Percentiles rank a stretch among this genome's conserved stretches.
Evolutionary conservation across 805 yeast species (phyloP).

Genomic region (Suhomyces sp.): DNA sequence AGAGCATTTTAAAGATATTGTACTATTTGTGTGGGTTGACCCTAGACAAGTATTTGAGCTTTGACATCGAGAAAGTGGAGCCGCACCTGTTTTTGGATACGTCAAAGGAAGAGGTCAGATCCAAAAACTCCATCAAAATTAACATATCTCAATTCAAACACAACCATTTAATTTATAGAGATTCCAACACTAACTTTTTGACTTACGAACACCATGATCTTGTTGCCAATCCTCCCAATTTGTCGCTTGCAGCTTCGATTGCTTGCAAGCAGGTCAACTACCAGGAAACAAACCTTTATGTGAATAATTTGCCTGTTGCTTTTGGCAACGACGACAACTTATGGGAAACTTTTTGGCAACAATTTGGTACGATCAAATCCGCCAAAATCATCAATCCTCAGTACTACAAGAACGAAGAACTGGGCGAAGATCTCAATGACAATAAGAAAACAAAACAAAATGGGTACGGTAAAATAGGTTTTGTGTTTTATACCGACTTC

Average conservation of each 20-base stretch:
- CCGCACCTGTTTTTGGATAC: conserved; percentile 6
- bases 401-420: conserved; percentile 21
- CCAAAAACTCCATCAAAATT: conserved; percentile 16
- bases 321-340: conserved; percentile 52
- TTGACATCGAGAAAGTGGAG: conserved; percentile 6
- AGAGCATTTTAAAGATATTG: conserved; percentile 48
- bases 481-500: conserved; percentile 58
- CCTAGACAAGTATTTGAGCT: conserved; percentile 42
- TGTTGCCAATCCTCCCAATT: conserved; percentile 1
- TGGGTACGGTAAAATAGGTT: conserved; percentile 41
- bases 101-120: not conserved
- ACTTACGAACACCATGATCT: not conserved
- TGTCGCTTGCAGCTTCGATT: not conserved
- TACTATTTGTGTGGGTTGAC: conserved; percentile 45
- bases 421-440: conserved; percentile 10
- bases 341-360: conserved; percentile 40
- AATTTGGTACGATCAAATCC: conserved; percentile 38
- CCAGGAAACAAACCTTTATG: conserved; percentile 73
- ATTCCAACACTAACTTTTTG: conserved; percentile 1
- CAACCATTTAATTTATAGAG: conserved; percentile 23
- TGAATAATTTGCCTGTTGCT: conserved; percentile 56
- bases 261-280: conserved; percentile 29
- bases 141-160: conserved; percentile 39
- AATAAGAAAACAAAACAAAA: not conserved
- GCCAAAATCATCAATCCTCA: conserved; percentile 45